Evolutionary conservation across 495 filamentous ascomycete genomes (phyloP).

Genomic region (Chaetomium cochliodes): DNA sequence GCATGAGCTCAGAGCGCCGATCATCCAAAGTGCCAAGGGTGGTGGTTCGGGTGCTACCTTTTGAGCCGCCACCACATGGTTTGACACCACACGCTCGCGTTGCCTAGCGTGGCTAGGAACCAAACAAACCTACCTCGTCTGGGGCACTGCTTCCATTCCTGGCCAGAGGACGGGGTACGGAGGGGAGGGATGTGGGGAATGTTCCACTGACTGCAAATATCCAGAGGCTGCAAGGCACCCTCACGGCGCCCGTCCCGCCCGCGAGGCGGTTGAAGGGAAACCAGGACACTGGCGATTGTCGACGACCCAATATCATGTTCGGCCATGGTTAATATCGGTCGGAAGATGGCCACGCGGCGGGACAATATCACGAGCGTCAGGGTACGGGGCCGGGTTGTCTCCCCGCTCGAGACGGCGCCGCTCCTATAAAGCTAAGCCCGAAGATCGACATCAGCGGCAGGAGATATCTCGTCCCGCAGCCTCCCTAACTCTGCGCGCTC

Average conservation of each 20-base stretch:
- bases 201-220: constrained; percentile 20
- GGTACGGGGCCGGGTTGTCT: constrained; percentile 10
- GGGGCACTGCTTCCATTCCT: constrained; percentile 18
- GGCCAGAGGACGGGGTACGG: constrained; percentile 11
- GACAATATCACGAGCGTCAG: constrained; percentile 23
- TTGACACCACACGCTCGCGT: background rate
- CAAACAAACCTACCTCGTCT: background rate
- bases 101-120: constrained; percentile 3
- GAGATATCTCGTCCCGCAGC: constrained; percentile 4
- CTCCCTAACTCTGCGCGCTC: constrained; percentile 11
- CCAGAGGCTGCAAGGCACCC: constrained; percentile 5
- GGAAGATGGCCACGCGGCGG: constrained; percentile 33
- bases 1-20: constrained; percentile 4
- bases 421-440: constrained; percentile 17
- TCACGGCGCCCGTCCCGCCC: constrained; percentile 4
- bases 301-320: constrained; percentile 22
- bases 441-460: constrained; percentile 23
- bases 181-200: constrained; percentile 25
- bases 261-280: constrained; percentile 13
- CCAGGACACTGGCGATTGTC: constrained; percentile 18
- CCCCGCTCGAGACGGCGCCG: constrained; percentile 4
- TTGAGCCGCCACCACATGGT: constrained; percentile 16
- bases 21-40: constrained; percentile 40
- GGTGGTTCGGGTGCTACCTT: background rate
- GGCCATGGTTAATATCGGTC: constrained; percentile 31